Conservation (phyloP, 495 filamentous ascomycete genomes). For the Neurospora intermedia region DNA sequence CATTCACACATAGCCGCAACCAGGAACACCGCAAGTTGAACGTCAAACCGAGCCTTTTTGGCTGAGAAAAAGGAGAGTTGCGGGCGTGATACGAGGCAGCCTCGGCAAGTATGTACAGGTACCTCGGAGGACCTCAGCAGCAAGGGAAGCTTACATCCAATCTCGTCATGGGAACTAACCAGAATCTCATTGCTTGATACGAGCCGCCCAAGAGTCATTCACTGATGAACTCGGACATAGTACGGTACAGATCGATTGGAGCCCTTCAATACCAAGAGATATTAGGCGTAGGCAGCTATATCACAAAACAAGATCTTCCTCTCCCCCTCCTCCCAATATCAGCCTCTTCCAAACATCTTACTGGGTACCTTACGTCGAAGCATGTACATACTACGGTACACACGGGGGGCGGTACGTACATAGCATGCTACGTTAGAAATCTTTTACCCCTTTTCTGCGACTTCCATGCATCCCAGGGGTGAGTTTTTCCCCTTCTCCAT, state of each 20-base stretch:
- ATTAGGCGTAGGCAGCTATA: background rate
- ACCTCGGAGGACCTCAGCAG: background rate
- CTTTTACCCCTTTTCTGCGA: background rate
- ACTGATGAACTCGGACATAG: background rate
- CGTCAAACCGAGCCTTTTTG: background rate
- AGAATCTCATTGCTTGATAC: background rate
- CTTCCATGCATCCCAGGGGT: background rate
- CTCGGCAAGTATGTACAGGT: background rate
- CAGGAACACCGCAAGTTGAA: background rate
- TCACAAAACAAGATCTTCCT: background rate
- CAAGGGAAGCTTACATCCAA: background rate
- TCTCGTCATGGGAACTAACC: background rate
- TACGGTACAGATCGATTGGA: background rate
- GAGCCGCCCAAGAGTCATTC: background rate
- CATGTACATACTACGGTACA: background rate
- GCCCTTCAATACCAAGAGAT: background rate
- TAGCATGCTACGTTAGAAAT: background rate
- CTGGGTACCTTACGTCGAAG: background rate
- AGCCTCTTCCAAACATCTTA: background rate
- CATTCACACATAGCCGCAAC: background rate
- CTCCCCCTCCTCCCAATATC: background rate
- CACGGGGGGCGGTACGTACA: background rate
- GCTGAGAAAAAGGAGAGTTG: background rate
- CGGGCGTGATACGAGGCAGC: background rate
- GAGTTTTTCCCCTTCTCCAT: background rate